These are phyloP conservation scores for Tetragonia tetragonoides DNA, from an alignment of 148 eudicot genomes.

Conservation along the genomic window DNA sequence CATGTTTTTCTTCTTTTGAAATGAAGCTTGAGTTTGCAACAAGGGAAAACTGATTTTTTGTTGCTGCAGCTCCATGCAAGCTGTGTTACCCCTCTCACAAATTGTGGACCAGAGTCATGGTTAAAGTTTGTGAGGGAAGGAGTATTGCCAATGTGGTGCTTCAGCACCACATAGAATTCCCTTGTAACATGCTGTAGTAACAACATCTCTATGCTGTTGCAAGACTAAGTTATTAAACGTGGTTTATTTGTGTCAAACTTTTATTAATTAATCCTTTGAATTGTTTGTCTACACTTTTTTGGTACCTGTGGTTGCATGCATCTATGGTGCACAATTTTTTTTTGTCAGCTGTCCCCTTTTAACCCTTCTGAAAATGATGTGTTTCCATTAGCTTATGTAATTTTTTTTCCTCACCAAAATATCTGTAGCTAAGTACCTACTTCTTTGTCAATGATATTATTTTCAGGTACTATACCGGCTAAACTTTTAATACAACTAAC, in stretches of 20 bases:
- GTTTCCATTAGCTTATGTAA: background rate
- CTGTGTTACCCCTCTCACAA: background rate
- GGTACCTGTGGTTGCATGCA: background rate
- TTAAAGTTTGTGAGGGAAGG: background rate
- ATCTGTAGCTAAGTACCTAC: background rate
- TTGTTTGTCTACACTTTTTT: background rate
- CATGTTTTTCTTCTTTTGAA: background rate
- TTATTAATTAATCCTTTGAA: background rate
- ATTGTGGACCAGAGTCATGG: background rate
- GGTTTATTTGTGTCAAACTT: background rate
- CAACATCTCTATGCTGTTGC: background rate
- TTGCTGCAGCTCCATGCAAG: background rate
- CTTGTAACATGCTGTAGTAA: background rate
- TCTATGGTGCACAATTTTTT: background rate
- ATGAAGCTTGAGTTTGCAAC: background rate
- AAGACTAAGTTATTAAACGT: background rate
- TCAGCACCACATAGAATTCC: background rate
- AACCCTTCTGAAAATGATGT: too few relatives aligned
- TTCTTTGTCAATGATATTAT: background rate
- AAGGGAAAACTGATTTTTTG: background rate
- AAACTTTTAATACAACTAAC: slow-evolving; percentile 83
- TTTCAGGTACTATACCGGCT: slow-evolving; percentile 88
- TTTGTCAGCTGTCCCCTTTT: too few relatives aligned
- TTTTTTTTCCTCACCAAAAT: background rate
- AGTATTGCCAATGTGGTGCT: background rate